Conservation (phyloP, 2,329 filamentous ascomycete species). For the Colletotrichum viniferum region DNA sequence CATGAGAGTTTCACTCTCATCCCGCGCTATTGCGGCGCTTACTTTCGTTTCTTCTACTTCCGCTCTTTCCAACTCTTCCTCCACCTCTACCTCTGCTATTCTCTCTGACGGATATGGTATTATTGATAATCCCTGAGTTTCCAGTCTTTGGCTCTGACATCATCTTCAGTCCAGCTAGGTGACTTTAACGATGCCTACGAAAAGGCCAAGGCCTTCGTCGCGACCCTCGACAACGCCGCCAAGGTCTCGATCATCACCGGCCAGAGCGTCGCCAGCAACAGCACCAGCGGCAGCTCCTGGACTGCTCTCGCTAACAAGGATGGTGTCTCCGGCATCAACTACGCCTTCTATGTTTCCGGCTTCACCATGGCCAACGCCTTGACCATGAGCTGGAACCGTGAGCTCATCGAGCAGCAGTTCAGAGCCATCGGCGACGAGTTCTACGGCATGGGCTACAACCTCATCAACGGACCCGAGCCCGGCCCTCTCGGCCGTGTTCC, state of each 20-base stretch:
- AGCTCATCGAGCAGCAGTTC: slow-evolving; percentile 20
- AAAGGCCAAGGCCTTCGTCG: slow-evolving; percentile 10
- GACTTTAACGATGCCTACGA: slow-evolving; percentile 1
- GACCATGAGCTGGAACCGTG: slow-evolving; percentile 25
- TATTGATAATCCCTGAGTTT: background rate
- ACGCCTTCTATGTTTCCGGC: slow-evolving; percentile 23
- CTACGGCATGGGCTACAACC: slow-evolving; percentile 21
- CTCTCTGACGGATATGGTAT: slow-evolving; percentile 8
- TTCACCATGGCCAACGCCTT: slow-evolving; percentile 22
- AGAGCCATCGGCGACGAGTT: slow-evolving; percentile 21
- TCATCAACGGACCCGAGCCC: slow-evolving; percentile 19
- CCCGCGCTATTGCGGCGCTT: slow-evolving; percentile 1
- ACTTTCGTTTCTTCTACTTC: background rate
- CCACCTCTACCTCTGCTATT: background rate
- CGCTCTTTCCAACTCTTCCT: slow-evolving; percentile 3
- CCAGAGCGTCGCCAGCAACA: slow-evolving; percentile 2
- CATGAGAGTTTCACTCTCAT: slow-evolving; percentile 1
- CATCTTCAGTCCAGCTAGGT: background rate
- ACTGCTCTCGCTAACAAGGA: slow-evolving; percentile 15
- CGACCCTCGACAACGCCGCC: slow-evolving; percentile 8
- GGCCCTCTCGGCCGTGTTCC: slow-evolving; percentile 46
- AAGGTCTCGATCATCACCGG: slow-evolving; percentile 14
- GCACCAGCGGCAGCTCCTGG: slow-evolving; percentile 3
- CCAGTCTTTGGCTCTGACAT: background rate
- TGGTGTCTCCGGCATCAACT: slow-evolving; percentile 23